Conservation (phyloP, 495 filamentous ascomycete genomes). For the Hyaloscypha bicolor region DNA sequence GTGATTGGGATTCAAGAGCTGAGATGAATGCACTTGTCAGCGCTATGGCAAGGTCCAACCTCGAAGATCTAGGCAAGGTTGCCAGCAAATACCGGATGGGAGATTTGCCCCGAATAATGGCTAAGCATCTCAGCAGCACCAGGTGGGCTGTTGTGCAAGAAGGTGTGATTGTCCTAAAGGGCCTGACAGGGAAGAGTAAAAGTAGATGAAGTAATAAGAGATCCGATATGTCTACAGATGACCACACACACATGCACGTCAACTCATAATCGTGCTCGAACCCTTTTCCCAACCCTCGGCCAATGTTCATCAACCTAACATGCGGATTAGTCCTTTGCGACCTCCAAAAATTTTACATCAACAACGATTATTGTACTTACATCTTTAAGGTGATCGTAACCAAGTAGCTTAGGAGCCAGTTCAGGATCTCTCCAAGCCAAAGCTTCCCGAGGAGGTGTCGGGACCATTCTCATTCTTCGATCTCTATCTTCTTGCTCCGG, state of each 20-base stretch:
- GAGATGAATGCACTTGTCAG: conserved; percentile 44
- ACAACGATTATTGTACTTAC: conserved; percentile 31
- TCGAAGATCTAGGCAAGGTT: conserved; percentile 33
- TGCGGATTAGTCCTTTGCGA: neutral
- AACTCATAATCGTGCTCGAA: conserved; percentile 10
- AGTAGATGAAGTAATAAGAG: neutral
- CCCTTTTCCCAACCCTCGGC: neutral
- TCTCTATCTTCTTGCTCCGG: conserved; percentile 53
- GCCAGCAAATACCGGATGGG: conserved; percentile 35
- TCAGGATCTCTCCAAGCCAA: conserved; percentile 57
- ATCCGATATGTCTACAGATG: neutral
- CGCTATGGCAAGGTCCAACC: conserved; percentile 32
- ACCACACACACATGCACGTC: neutral
- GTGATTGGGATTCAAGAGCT: conserved; percentile 42
- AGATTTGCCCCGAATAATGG: conserved; percentile 50
- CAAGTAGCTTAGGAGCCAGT: conserved; percentile 55
- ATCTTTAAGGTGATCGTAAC: conserved; percentile 53
- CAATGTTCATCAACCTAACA: conserved; percentile 13
- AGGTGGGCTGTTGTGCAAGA: conserved; percentile 61
- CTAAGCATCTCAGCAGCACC: conserved; percentile 51
- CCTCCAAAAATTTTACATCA: neutral
- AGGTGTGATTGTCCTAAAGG: conserved; percentile 53
- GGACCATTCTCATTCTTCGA: conserved; percentile 44
- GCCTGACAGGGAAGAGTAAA: conserved; percentile 33
- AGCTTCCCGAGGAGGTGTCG: conserved; percentile 46